phyloP scores from a whole-genome alignment of 306 rosid genomes.

The Dalbergia cultrata region DNA sequence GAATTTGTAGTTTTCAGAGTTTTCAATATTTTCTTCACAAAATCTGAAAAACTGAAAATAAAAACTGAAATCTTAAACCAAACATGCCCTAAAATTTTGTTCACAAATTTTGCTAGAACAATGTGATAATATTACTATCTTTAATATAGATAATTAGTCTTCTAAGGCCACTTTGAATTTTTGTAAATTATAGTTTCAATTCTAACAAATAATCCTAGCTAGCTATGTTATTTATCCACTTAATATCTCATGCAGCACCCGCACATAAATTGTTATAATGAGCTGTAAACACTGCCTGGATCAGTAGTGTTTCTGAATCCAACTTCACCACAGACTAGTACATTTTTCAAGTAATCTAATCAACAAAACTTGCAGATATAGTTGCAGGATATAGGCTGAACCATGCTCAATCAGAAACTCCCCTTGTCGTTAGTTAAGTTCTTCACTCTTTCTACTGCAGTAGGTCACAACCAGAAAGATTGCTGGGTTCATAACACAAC shows the following conservation, averaged over 20 bases:
- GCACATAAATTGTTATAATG: background rate
- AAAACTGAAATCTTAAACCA: too few relatives aligned
- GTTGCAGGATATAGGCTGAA: background rate
- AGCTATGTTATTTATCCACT: too few relatives aligned
- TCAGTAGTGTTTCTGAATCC: background rate
- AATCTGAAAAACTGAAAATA: too few relatives aligned
- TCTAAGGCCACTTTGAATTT: too few relatives aligned
- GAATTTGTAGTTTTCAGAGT: too few relatives aligned
- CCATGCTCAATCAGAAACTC: background rate
- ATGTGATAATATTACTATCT: too few relatives aligned
- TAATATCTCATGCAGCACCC: background rate
- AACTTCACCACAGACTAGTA: background rate
- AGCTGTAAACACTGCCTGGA: background rate
- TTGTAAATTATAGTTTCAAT: too few relatives aligned
- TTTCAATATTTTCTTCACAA: too few relatives aligned
- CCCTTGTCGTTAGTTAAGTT: slow-evolving; percentile 15
- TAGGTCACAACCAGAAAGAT: slow-evolving; percentile 11
- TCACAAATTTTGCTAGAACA: too few relatives aligned
- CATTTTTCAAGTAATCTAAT: background rate
- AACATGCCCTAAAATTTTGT: too few relatives aligned
- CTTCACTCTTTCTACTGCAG: slow-evolving; percentile 22
- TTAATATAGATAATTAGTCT: too few relatives aligned
- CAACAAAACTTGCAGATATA: background rate
- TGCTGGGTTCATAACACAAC: background rate
- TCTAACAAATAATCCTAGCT: too few relatives aligned